A percentile compares a stretch with the other conserved stretches of the same genome.
Evolutionary conservation across 225 moss, liverwort and hornwort species (phyloP).

Genomic region (Pleurozium schreberi): DNA sequence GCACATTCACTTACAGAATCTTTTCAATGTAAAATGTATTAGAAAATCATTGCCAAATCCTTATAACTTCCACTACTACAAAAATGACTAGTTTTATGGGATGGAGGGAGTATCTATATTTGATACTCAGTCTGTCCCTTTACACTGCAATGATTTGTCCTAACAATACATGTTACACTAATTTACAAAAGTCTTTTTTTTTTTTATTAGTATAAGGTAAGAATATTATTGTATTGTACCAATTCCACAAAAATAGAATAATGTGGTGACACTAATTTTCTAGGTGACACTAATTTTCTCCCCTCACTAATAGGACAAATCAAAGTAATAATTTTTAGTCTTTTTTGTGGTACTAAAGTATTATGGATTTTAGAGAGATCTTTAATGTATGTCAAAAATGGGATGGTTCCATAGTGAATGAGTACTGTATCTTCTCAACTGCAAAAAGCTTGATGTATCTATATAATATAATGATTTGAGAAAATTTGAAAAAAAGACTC

Average conservation of each 20-base stretch:
- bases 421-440: neutral
- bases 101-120: neutral
- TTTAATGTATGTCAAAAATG: neutral
- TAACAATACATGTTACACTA: too few species aligned
- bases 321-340: neutral
- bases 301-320: neutral
- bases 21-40: neutral
- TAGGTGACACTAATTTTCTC: neutral
- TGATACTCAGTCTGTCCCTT: rapidly evolving
- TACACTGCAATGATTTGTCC: too few species aligned
- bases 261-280: neutral
- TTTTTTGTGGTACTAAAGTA: neutral
- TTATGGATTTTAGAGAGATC: neutral
- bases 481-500: neutral
- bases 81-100: neutral
- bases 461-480: neutral
- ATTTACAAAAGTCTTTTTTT: neutral
- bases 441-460: neutral
- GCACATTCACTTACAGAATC: neutral
- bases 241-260: neutral
- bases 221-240: neutral
- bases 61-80: neutral
- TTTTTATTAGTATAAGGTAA: neutral
- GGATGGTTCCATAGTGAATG: neutral
- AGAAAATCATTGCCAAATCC: neutral